Base-by-base conservation (phyloP, 306 rosid species). In the Vigna radiata region DNA sequence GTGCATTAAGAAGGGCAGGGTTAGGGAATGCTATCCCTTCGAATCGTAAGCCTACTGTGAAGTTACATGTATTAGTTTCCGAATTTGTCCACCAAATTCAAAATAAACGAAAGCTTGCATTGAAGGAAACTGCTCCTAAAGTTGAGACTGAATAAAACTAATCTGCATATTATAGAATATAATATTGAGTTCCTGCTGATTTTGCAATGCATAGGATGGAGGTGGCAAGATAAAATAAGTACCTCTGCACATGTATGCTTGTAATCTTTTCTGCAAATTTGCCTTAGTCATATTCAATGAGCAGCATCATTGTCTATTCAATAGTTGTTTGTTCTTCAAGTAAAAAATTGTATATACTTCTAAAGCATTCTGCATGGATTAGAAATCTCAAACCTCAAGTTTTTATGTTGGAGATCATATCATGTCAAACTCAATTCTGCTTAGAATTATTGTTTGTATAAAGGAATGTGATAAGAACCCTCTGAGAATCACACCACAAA, bases 21-120 rank as follows among this genome's bases (percentile, higher is more conserved):
- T 64, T 14, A 23, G 56, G 56, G 56, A 68, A 36, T 75, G 50
- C 39, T 52, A 17, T 65, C 39, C 65, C 81, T 16, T 8, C 77
- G 33, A 83, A 47, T 79, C 81, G 78, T 31, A 82, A 52, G 82
- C 80, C 81, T 27, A 73, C 59, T 52, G 73, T 73, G 4, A 82
- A 75, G 79, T 79, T 82, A 9, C 84, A 78, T 76, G 69, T 66
- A 59, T 16, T 82, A 23, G 50, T 58, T 64, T 36, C 79, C 39
- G 86, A 82, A 65, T 82, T 46, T 65, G 82, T 85, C 68, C 76
- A 29, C 27, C 86, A 85, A 75, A 82, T 85, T 64, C 83, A 82
- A 43, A 52, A 37, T 7, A 85, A 70, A 61, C 76, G 88, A 64
- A 78, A 72, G 72, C 59, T 54, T 69, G 76, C 79, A 56, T 19